Percentiles rank a stretch among this genome's conserved stretches.
Evolutionary conservation across 2,329 filamentous ascomycete genomes (phyloP).

Genomic region (Trichoderma sp.): DNA sequence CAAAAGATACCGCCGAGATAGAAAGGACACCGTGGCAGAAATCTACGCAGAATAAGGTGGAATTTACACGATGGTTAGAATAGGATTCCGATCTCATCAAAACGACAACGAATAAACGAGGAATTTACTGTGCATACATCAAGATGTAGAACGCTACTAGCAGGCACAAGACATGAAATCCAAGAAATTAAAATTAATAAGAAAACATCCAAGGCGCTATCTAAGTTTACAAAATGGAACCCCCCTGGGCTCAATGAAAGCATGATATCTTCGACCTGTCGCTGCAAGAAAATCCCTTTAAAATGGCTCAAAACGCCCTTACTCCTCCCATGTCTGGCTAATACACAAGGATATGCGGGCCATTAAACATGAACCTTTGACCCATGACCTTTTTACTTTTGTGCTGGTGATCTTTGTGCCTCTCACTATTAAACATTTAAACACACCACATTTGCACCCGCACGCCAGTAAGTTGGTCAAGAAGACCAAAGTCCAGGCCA

Average conservation of each 20-base stretch:
- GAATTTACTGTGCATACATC: background rate
- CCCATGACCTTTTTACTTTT: background rate
- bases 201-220: background rate
- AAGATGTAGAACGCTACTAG: background rate
- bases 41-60: no score
- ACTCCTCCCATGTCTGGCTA: background rate
- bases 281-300: background rate
- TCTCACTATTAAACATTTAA: background rate
- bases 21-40: no score
- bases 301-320: background rate
- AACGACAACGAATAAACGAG: background rate
- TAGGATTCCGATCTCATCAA: background rate
- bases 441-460: conserved; percentile 41
- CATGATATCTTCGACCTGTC: no score
- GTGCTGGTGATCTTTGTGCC: background rate
- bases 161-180: background rate
- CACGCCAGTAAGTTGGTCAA: conserved; percentile 35
- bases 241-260: background rate
- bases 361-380: background rate
- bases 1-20: no score
- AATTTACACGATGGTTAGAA: no score
- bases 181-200: background rate
- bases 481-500: conserved; percentile 40
- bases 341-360: background rate
- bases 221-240: background rate